Evolutionary conservation across 1,284 basidiomycete species (phyloP).

Genomic region (Heterobasidion parviporum): DNA sequence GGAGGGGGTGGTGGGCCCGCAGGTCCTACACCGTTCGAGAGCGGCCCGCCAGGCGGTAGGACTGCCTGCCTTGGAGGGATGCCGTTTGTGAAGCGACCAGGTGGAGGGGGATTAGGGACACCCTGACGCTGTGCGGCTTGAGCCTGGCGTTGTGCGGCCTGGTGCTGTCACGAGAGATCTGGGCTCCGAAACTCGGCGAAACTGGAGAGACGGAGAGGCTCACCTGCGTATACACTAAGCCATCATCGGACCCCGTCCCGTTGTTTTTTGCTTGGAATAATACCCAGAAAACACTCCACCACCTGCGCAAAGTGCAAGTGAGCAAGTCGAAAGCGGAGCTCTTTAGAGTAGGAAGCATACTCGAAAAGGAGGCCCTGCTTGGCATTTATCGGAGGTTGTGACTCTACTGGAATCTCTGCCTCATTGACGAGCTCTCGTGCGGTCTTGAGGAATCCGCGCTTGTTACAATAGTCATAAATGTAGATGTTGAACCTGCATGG

Average conservation of each 20-base stretch:
- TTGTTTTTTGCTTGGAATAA: slow-evolving; percentile 71
- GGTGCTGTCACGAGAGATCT: no score
- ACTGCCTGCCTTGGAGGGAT: slow-evolving; percentile 15
- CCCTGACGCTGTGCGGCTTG: neutral
- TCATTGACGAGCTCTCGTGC: slow-evolving; percentile 55
- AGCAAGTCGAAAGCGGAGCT: neutral
- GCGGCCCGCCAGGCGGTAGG: slow-evolving; percentile 15
- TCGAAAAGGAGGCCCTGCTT: slow-evolving; percentile 75
- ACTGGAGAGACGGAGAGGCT: slow-evolving; percentile 14
- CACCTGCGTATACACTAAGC: slow-evolving; percentile 64
- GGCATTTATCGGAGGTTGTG: slow-evolving; percentile 69
- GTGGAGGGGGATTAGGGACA: slow-evolving; percentile 10
- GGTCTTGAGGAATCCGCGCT: slow-evolving; percentile 67
- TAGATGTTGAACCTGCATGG: slow-evolving; percentile 72
- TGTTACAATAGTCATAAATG: slow-evolving; percentile 74
- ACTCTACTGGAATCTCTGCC: slow-evolving; percentile 51
- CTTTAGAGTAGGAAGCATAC: slow-evolving; percentile 23
- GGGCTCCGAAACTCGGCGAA: neutral
- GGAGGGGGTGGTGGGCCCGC: slow-evolving; percentile 25
- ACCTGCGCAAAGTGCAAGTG: slow-evolving; percentile 32
- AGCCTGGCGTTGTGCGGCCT: no score
- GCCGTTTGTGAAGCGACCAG: slow-evolving; percentile 24
- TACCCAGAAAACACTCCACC: slow-evolving; percentile 85
- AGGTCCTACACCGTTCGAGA: slow-evolving; percentile 22
- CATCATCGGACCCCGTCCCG: slow-evolving; percentile 53